These are phyloP conservation scores for Clonostachys byssicola DNA, from an alignment of 2,329 filamentous ascomycete species.

Conservation along the genomic window DNA sequence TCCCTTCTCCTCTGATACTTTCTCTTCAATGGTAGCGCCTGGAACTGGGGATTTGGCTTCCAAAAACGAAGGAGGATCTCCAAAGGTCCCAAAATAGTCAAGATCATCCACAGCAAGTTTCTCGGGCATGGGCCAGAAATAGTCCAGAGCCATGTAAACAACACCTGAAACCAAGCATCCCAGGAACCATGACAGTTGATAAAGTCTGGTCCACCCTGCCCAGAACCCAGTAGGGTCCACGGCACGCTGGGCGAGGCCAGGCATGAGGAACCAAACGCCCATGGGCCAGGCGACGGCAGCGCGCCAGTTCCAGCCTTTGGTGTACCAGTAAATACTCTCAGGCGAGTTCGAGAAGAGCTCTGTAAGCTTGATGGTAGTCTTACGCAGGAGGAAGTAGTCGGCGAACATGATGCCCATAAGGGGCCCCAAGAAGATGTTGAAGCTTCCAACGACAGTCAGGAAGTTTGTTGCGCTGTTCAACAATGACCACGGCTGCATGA, in stretches of 20 bases:
- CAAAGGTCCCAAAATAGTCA: slow-evolving; percentile 19
- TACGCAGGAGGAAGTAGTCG: slow-evolving; percentile 23
- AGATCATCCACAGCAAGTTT: slow-evolving; percentile 11
- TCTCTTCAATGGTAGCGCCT: not conserved
- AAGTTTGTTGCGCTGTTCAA: slow-evolving; percentile 16
- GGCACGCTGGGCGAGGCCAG: slow-evolving; percentile 13
- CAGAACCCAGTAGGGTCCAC: slow-evolving; percentile 5
- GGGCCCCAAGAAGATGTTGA: slow-evolving; percentile 15
- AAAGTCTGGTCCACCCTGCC: slow-evolving; percentile 16
- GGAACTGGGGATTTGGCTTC: not conserved
- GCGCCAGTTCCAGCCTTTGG: slow-evolving; percentile 12
- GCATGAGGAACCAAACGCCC: slow-evolving; percentile 7
- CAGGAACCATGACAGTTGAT: slow-evolving; percentile 16
- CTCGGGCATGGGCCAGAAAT: slow-evolving; percentile 10
- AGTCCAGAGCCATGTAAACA: slow-evolving; percentile 10
- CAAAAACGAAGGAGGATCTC: slow-evolving; percentile 1
- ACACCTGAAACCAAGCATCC: slow-evolving; percentile 10
- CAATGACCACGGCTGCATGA: slow-evolving; percentile 16
- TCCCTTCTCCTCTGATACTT: not conserved
- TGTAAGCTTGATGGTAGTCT: slow-evolving; percentile 24
- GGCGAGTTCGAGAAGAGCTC: slow-evolving; percentile 18
- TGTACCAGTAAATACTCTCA: slow-evolving; percentile 14
- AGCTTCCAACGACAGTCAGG: slow-evolving; percentile 12
- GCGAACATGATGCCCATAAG: slow-evolving; percentile 15
- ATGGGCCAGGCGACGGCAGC: slow-evolving; percentile 8